Conservation (phyloP, 352 stramenopile genomes). For the Phytophthora cryptogea region DNA sequence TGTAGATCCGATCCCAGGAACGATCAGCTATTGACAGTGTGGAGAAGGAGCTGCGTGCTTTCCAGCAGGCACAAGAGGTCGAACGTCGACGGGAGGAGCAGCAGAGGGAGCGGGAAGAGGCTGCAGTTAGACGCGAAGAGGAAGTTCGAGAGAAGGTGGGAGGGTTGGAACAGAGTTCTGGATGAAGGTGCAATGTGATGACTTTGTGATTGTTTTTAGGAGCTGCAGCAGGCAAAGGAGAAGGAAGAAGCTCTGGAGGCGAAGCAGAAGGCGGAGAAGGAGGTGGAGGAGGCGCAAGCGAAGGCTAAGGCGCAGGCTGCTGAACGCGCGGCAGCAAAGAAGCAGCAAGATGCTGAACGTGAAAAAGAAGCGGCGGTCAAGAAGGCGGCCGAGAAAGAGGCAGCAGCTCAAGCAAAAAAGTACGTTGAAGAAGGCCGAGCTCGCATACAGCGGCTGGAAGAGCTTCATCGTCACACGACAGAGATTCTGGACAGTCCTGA, state of each 20-base stretch:
- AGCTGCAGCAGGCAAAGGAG: conserved; percentile 28
- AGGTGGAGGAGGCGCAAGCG: conserved; percentile 39
- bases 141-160: conserved; percentile 45
- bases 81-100: conserved; percentile 39
- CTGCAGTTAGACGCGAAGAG: conserved; percentile 31
- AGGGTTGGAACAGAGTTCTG: not conserved
- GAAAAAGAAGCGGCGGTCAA: conserved; percentile 43
- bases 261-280: conserved; percentile 24
- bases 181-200: not conserved
- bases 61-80: conserved; percentile 43
- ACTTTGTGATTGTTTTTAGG: conserved; percentile 7
- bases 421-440: conserved; percentile 48
- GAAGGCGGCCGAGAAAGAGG: conserved; percentile 38
- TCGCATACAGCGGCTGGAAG: conserved; percentile 53
- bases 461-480: conserved; percentile 47
- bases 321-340: conserved; percentile 30
- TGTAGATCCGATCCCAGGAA: conserved; percentile 45
- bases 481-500: conserved; percentile 59
- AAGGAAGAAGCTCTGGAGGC: conserved; percentile 34
- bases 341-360: conserved; percentile 40
- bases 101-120: conserved; percentile 40
- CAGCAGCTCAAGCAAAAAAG: conserved; percentile 42
- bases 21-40: conserved; percentile 45
- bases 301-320: conserved; percentile 35
- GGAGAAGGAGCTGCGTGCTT: conserved; percentile 54